Conservation (phyloP, 768 basidiomycete genomes). For the Leccinum ochraceum region DNA sequence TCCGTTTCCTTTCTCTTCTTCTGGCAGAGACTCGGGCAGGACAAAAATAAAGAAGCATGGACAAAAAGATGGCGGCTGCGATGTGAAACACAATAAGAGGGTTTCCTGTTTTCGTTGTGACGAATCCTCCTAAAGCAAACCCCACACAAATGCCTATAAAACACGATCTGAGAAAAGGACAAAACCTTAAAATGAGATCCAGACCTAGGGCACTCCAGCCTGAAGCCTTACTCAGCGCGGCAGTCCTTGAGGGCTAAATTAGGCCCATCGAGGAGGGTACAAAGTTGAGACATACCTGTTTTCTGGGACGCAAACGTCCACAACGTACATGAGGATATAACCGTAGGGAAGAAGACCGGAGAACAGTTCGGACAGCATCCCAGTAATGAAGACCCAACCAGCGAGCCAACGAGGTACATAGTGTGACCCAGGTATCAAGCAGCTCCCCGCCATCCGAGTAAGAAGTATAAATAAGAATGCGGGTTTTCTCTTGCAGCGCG, state of each 20-base stretch:
- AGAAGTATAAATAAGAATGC: constrained; percentile 16
- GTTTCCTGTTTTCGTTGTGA: constrained; percentile 30
- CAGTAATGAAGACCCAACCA: constrained; percentile 20
- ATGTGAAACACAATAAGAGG: constrained; percentile 25
- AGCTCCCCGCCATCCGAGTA: constrained; percentile 10
- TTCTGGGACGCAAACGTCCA: constrained; percentile 29
- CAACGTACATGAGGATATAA: constrained; percentile 31
- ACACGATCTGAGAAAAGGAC: not conserved
- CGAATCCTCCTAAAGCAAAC: constrained; percentile 30
- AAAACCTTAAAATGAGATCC: not conserved
- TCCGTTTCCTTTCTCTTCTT: constrained; percentile 24
- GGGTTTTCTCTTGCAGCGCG: constrained; percentile 30
- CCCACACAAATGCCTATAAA: constrained; percentile 27
- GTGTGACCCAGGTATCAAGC: constrained; percentile 21
- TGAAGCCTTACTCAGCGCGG: constrained; percentile 24
- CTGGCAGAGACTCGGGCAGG: constrained; percentile 34
- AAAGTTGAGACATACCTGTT: constrained; percentile 17
- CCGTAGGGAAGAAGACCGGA: constrained; percentile 6
- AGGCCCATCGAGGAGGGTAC: not conserved
- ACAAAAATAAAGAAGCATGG: constrained; percentile 22
- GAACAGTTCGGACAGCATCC: constrained; percentile 19
- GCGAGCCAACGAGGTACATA: constrained; percentile 14
- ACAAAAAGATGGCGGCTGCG: constrained; percentile 14
- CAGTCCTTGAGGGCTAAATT: constrained; percentile 22
- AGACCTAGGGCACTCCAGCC: constrained; percentile 35